Evolutionary conservation across 2,329 filamentous ascomycete species (phyloP), one percentile per base, ranked within the genome.

Genomic region (Diaporthe ilicicola): DNA sequence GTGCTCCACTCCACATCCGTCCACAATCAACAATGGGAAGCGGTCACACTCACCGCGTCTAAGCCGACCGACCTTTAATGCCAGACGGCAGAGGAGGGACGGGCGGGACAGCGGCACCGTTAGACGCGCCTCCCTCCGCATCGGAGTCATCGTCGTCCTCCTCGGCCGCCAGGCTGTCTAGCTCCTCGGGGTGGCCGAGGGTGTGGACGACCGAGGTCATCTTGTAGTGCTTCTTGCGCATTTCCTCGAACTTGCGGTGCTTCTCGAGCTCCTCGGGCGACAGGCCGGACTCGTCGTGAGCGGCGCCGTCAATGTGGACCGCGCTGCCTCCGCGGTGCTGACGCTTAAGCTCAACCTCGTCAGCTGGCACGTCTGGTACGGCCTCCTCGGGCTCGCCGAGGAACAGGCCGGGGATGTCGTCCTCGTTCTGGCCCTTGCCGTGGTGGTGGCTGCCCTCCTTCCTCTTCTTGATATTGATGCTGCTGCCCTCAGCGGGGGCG

Each of bases 181-280:
- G 77, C 4, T 89, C 85, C 77, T 93, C 91, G 4, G 92, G 90
- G 77, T 94, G 92, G 17, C 94, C 95, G 74, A 99, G 88, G 67
- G 98, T 83, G 78, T 91, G 89, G 77, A 96, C 97, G 71, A 98
- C 94, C 78, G 96, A 93, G 84, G 90, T 94, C 96, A 99, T 99
- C 87, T 99, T 96, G 82, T 99, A 99, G 82, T 99, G 96, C 85
- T 91, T 95, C 90, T 96, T 98, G 78, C 96, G 90, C 85, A 94
- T 88, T 83, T 93, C 87, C 84, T 98, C 95, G 81, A 99, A 99
- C 79, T 93, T 90, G 79, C 88, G 90, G 82, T 99, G 96, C 86
- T 98, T 98, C 84, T 96, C 94, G 73, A 86, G 86, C 80, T 97
- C 95, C 81, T 97, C 94, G 51, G 87, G 82, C 70, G 84, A 89